These are phyloP conservation scores for Fusarium secorum DNA, from an alignment of 2,329 filamentous ascomycete genomes.

Conservation along the genomic window DNA sequence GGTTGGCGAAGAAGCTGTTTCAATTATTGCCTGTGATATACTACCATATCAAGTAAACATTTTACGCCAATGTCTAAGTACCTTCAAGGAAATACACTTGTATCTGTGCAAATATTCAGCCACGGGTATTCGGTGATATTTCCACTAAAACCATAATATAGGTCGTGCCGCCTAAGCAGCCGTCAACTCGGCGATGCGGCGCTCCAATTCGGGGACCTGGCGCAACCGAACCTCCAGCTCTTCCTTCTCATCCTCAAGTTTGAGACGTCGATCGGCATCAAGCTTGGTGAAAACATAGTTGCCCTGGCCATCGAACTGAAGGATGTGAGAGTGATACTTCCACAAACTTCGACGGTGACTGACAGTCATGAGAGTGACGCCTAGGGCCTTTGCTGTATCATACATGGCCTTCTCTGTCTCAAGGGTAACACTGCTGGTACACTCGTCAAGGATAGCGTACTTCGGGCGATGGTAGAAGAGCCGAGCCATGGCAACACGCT, in stretches of 20 bases:
- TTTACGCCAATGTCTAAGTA: not conserved
- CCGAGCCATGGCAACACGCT: constrained; percentile 94
- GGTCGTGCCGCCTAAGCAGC: constrained; percentile 25
- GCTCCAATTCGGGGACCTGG: constrained; percentile 87
- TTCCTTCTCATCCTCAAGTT: constrained; percentile 95
- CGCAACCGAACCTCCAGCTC: constrained; percentile 87
- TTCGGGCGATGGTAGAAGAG: constrained; percentile 91
- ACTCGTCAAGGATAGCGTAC: constrained; percentile 97
- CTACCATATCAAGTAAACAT: not conserved
- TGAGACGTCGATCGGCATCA: constrained; percentile 84
- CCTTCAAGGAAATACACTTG: not conserved
- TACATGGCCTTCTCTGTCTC: constrained; percentile 98
- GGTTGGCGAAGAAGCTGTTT: not conserved
- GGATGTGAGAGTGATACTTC: constrained; percentile 93
- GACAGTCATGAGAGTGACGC: constrained; percentile 97
- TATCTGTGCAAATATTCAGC: not conserved
- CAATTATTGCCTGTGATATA: not conserved
- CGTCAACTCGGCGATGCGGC: constrained; percentile 81
- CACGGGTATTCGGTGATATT: constrained; percentile 5
- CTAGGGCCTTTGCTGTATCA: constrained; percentile 88
- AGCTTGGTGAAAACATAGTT: constrained; percentile 88
- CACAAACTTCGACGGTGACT: constrained; percentile 89
- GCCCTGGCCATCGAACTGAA: constrained; percentile 97
- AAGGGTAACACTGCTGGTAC: constrained; percentile 92
- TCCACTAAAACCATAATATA: not conserved